Evolutionary conservation across 768 basidiomycete species (phyloP).

Genomic region (Clavulina sp.): DNA sequence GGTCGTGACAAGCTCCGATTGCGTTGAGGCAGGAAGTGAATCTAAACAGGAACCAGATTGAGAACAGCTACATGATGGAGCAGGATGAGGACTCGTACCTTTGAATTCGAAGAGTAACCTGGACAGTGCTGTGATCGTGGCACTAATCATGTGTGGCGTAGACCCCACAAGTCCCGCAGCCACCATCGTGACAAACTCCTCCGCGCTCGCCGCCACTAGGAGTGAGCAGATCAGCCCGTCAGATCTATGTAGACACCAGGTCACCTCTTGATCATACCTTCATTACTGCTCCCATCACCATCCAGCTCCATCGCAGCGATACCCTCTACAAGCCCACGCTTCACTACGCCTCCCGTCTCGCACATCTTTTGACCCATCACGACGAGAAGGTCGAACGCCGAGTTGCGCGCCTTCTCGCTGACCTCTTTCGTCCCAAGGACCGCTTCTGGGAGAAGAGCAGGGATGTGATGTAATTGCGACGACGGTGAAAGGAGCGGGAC

Average conservation of each 20-base stretch:
- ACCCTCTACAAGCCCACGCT: slow-evolving; percentile 55
- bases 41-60: slow-evolving; percentile 29
- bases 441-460: slow-evolving; percentile 80
- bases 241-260: background rate
- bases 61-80: background rate
- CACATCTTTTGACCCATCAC: slow-evolving; percentile 89
- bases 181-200: slow-evolving; percentile 94
- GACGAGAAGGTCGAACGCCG: slow-evolving; percentile 79
- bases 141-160: slow-evolving; percentile 96
- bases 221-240: background rate
- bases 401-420: slow-evolving; percentile 75
- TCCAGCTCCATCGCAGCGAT: slow-evolving; percentile 28
- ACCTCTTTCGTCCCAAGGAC: slow-evolving; percentile 94
- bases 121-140: slow-evolving; percentile 85
- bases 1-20: slow-evolving; percentile 69
- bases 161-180: slow-evolving; percentile 87
- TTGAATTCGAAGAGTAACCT: slow-evolving; percentile 92
- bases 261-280: slow-evolving; percentile 8
- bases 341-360: slow-evolving; percentile 68
- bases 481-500: slow-evolving; percentile 44
- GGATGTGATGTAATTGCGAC: slow-evolving; percentile 63
- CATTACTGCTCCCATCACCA: slow-evolving; percentile 4
- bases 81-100: slow-evolving; percentile 30
- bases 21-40: slow-evolving; percentile 48
- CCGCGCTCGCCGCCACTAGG: slow-evolving; percentile 50